phyloP scores from a whole-genome alignment of 768 basidiomycete genomes.

The Boletus tomentosulus region DNA sequence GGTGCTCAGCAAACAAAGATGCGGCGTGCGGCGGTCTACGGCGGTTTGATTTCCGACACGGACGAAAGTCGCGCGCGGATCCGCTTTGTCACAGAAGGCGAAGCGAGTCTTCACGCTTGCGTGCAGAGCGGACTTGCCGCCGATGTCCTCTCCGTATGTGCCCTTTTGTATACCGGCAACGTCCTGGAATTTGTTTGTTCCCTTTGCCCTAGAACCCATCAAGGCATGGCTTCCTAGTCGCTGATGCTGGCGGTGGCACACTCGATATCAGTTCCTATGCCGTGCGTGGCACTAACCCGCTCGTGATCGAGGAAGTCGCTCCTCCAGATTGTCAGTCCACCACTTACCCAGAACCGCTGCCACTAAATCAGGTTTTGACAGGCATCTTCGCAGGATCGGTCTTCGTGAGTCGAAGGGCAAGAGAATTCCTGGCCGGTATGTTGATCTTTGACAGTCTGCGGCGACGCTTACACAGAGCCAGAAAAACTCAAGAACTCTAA shows the following conservation, averaged over 20 bases:
- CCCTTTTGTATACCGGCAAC: neutral
- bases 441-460: neutral
- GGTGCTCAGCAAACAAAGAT: conserved; percentile 71
- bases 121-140: conserved; percentile 73
- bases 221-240: conserved; percentile 73
- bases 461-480: conserved; percentile 26
- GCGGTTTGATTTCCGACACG: conserved; percentile 69
- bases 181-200: conserved; percentile 2
- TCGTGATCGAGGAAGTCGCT: conserved; percentile 79
- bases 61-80: conserved; percentile 70
- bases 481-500: conserved; percentile 70
- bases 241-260: conserved; percentile 79
- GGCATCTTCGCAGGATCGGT: conserved; percentile 81
- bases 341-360: neutral
- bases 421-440: conserved; percentile 67
- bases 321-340: conserved; percentile 67
- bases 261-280: conserved; percentile 80
- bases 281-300: conserved; percentile 62
- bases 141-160: conserved; percentile 67
- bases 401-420: conserved; percentile 72
- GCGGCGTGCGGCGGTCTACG: conserved; percentile 68
- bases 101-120: conserved; percentile 80
- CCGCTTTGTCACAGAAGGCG: conserved; percentile 79
- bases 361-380: conserved; percentile 25
- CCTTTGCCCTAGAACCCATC: conserved; percentile 53